Evolutionary conservation across 2,329 filamentous ascomycete species (phyloP), one percentile per base, ranked within the genome.

Genomic region (Penicillium sp.): DNA sequence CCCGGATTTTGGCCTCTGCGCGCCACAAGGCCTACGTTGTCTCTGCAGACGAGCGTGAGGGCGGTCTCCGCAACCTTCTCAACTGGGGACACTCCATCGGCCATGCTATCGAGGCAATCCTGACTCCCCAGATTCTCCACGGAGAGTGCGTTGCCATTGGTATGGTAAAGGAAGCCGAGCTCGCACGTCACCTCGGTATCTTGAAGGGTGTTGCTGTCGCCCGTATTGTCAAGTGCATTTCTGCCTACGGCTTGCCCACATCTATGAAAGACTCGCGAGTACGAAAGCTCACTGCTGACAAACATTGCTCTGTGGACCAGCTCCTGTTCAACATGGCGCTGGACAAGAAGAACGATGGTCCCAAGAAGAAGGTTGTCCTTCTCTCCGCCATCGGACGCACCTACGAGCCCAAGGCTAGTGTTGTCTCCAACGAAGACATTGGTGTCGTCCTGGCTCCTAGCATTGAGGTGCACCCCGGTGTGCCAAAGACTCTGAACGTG

Each of bases 81-180:
- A 99, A 99, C 77, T 98, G 97, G 78, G 95, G 95, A 35, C 95
- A 99, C 75, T 98, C 95, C 0, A 98, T 99, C 66, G 95, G 95
- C 14, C 95, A 99, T 77, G 95, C 95, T 17, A 92, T 94, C 69
- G 95, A 99, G 78, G 95, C 95, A 31, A 92, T 99, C 48, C 83
- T 98, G 43, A 96, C 96, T 0, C 95, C 95, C 0, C 94, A 99
- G 76, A 88, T 99, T 39, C 86, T 99, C 6, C 95, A 99, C 71
- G 95, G 95, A 61, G 95, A 99, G 75, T 92, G 91, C 63, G 94
- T 99, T 11, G 92, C 95, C 22, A 96, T 99, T 67, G 95, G 95
- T 28, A 99, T 99, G 95, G 91, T 98, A 60, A 96, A 96, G 75
- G 95, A 99, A 77, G 95, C 94, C 11, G 95, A 98, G 75, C 81